phyloP scores from a whole-genome alignment of 768 basidiomycete genomes.

The Saitozyma podzolica region DNA sequence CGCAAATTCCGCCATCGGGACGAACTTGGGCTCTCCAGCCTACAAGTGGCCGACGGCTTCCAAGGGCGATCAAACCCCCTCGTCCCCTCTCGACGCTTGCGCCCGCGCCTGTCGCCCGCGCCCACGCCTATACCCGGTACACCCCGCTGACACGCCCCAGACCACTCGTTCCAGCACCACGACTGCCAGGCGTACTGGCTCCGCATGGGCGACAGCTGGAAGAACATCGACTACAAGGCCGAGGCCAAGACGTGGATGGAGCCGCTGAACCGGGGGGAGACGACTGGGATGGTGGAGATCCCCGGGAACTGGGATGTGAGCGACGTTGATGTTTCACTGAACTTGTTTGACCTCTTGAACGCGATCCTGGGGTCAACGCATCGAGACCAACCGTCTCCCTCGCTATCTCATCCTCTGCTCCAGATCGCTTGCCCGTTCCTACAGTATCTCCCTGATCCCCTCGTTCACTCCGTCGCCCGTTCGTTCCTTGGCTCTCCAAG shows the following conservation, averaged over 20 bases:
- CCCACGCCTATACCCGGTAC: too few species aligned
- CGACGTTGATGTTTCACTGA: not conserved
- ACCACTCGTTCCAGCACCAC: slow-evolving; percentile 63
- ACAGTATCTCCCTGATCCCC: too few species aligned
- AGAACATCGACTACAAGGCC: slow-evolving; percentile 66
- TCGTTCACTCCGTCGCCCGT: not conserved
- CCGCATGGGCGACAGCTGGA: slow-evolving; percentile 69
- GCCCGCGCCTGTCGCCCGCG: too few species aligned
- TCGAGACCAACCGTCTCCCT: not conserved
- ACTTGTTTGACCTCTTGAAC: too few species aligned
- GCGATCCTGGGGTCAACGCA: not conserved
- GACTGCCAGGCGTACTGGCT: slow-evolving; percentile 68
- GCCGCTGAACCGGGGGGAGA: slow-evolving; percentile 65
- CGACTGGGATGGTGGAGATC: slow-evolving; percentile 65
- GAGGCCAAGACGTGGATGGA: slow-evolving; percentile 74
- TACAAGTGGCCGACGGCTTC: too few species aligned
- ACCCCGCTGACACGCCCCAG: slow-evolving; percentile 2
- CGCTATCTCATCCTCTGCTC: not conserved
- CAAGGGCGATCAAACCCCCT: too few species aligned
- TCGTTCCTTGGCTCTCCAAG: not conserved
- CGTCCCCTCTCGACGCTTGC: too few species aligned
- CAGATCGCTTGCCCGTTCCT: too few species aligned
- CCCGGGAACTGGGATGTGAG: slow-evolving; percentile 67
- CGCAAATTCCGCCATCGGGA: too few species aligned
- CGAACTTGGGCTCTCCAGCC: too few species aligned